phyloP scores from a whole-genome alignment of 441 rosid genomes.

The Aquilaria agallochum region DNA sequence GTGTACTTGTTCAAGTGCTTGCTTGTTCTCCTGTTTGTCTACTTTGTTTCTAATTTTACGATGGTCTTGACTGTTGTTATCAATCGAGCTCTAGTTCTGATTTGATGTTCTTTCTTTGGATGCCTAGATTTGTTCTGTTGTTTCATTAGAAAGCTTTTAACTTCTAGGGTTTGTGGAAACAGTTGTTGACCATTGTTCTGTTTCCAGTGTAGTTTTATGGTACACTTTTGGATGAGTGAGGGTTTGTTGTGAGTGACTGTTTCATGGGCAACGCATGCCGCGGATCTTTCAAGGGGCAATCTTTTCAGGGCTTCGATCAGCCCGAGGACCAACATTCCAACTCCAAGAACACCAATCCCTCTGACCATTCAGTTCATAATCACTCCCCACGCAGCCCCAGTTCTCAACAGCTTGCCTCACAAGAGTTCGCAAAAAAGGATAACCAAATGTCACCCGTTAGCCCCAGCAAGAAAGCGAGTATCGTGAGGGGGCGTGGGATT shows the following conservation, averaged over 20 bases:
- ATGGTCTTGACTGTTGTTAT: too few species aligned
- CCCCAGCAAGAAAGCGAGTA: constrained; percentile 38
- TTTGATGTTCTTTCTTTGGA: too few species aligned
- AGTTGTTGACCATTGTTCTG: too few species aligned
- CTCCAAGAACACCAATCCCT: not conserved
- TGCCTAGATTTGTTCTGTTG: too few species aligned
- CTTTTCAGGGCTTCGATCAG: not conserved
- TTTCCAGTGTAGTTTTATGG: too few species aligned
- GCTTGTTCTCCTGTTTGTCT: too few species aligned
- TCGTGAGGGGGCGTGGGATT: constrained; percentile 53
- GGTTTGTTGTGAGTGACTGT: not conserved
- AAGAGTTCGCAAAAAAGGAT: constrained; percentile 29
- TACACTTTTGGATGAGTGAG: too few species aligned
- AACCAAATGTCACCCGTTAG: constrained; percentile 27
- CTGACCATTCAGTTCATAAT: constrained; percentile 24
- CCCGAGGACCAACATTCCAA: not conserved
- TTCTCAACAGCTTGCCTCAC: constrained; percentile 27
- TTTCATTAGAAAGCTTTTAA: too few species aligned
- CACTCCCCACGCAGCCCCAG: constrained; percentile 42
- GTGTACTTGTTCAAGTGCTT: too few species aligned
- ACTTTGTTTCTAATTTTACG: too few species aligned
- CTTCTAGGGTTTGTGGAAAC: too few species aligned
- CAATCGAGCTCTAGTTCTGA: too few species aligned
- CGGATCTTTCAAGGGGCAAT: not conserved
- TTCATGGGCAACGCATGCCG: not conserved